Evolutionary conservation across 2,329 filamentous ascomycete genomes (phyloP), one percentile per base, ranked within the genome.

Genomic region (Emmonsiellopsis sp.): DNA sequence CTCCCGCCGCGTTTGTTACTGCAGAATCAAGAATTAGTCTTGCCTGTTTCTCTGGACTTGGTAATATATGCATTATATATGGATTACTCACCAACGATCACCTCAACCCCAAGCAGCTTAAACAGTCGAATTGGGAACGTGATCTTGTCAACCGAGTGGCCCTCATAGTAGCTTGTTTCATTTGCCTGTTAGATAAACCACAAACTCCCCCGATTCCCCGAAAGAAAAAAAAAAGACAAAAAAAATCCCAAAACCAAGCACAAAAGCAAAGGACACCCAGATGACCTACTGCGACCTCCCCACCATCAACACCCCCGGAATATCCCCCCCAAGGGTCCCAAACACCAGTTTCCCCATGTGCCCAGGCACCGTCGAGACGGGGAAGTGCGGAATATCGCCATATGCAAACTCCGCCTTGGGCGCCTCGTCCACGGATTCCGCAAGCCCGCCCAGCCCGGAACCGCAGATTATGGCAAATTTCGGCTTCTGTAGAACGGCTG

Each of bases 1-100:
- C 82, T 54, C 83, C 83, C 42, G 82, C 81, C 43, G 83, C 83
- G 64, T 86, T 86, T 43, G 83, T 86, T 58, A 85, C 80, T 80
- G 60, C 53, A 27, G 21, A 5, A 27, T 3, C 21, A 27, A 31
- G 13, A 37, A 8, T 17, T 33, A 13, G 10, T 33, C n/a, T 45
- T 37, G 3, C 21, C 21, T 27, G 31, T 49, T 32, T 49, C 34
- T 33, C 11, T 49, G 52, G n/a, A 0, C 21, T 42, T 31, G 42
- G 6, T n/a, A 34, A 40, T 9, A 21, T 32, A 27, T 27, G 27
- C 17, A 32, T 51, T 27, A 49, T 52, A 49, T 17, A 5, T 3
- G 34, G 49, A 42, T 32, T 34, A 42, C 66, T 60, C 62, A 80
- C 77, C 74, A 58, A 83, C 75, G 60, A 85, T 75, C 2, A 76